Base-by-base conservation (phyloP, 202 grass and related monocot genomes). In the Bolboschoenoplectus hybrid region DNA sequence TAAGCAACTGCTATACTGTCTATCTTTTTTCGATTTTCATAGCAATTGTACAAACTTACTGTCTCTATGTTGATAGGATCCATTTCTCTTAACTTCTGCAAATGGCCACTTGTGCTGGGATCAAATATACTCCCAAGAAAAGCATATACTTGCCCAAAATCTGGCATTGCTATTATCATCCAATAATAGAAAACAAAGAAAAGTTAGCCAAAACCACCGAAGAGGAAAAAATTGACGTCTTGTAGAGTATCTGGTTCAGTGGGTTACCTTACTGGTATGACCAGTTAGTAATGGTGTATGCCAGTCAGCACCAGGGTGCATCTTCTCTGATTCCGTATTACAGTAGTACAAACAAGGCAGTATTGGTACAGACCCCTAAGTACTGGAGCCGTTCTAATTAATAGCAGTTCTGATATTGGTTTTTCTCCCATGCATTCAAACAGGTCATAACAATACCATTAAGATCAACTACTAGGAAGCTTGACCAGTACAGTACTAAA, bases 101-200 rank as follows among this genome's bases (percentile, higher is more conserved):
- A 86, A 86, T 98, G 96, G 0, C 88, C 93, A 63, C 52, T 94
- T 63, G 89, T 88, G 14, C 85, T 90, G 50, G 93, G 91, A 69
- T 98, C 96, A 92, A 98, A 98, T 81, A 96, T 55, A 51, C 91
- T 94, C 44, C 93, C 96, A 51, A 98, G 91, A 74, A 98, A 98
- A 83, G 67, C 82, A 87, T 98, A 96, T 46, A 98, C 93, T 87
- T 67, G 90, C 72, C 87, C 72, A 83, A 98, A 98, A 67, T 96
- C 91, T 80, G 93, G 93, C 91, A 92, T 88, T 60, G 51, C 91
- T 95, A 6, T 68, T 76, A 97, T 49, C 58, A 88, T 83, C 39
- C 55, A 87, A 90, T 82, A 46, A 44, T 64, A 57, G n/a, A 81
- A 79, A 91, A 41, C 12, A 76, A 62, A 86, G 46, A 84, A 7